These are phyloP conservation scores for Spergularia bocconei DNA, from an alignment of 148 eudicot genomes.

Conservation along the genomic window DNA sequence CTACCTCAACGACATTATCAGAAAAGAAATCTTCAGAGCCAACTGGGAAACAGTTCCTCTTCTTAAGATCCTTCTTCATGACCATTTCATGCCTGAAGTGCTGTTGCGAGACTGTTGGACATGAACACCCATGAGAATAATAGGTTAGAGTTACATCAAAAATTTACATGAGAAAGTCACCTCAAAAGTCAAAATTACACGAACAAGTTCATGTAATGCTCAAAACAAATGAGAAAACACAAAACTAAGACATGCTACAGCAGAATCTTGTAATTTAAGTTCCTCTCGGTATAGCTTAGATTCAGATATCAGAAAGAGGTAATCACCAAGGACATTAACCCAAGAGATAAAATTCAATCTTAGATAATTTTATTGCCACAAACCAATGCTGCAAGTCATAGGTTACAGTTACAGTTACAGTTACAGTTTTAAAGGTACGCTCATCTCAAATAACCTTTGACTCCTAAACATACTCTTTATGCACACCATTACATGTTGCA, in stretches of 20 bases:
- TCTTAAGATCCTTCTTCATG: slow-evolving; percentile 32
- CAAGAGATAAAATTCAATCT: background rate
- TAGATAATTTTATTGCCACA: background rate
- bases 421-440: background rate
- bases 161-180: background rate
- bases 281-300: background rate
- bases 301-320: background rate
- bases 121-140: slow-evolving; percentile 10
- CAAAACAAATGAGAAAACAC: background rate
- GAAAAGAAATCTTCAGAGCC: slow-evolving; percentile 44
- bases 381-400: background rate
- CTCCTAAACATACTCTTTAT: background rate
- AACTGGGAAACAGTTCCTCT: slow-evolving; percentile 33
- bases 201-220: background rate
- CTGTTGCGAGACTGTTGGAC: slow-evolving; percentile 40
- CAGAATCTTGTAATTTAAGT: background rate
- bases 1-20: slow-evolving; percentile 41
- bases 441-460: slow-evolving; percentile 9
- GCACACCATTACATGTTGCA: background rate
- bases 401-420: background rate
- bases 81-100: slow-evolving; percentile 33
- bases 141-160: background rate
- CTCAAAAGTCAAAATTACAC: background rate
- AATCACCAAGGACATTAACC: background rate
- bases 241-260: background rate